These are phyloP conservation scores for Trametes elegans DNA, from an alignment of 768 basidiomycete species.

Conservation along the genomic window DNA sequence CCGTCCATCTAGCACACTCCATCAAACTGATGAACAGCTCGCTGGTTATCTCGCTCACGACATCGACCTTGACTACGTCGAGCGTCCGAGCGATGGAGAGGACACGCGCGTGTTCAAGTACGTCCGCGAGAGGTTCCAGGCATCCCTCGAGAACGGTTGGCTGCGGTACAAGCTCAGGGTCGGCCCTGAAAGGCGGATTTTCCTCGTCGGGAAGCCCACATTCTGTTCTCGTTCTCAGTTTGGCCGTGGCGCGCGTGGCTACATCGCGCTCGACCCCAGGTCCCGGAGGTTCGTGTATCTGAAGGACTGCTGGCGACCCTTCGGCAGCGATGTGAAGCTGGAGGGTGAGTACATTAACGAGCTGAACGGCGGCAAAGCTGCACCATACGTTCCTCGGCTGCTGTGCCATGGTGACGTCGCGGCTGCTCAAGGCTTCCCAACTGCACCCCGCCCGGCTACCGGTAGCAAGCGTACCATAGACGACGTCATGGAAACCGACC, in stretches of 20 bases:
- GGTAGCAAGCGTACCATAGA: too few relatives aligned
- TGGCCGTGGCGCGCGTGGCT: constrained; percentile 5
- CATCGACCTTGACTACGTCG: too few relatives aligned
- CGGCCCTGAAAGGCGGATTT: not conserved
- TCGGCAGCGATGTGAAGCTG: not conserved
- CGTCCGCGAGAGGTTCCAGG: not conserved
- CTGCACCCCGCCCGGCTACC: too few relatives aligned
- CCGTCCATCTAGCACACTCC: too few relatives aligned
- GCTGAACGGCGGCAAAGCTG: not conserved
- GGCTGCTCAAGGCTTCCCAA: too few relatives aligned
- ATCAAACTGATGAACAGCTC: too few relatives aligned
- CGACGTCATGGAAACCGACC: too few relatives aligned
- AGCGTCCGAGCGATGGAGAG: not conserved
- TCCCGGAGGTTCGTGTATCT: constrained; percentile 5
- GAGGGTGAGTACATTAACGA: not conserved
- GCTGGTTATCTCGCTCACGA: too few relatives aligned
- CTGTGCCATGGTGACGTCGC: too few relatives aligned
- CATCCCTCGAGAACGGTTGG: not conserved
- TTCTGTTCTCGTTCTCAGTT: not conserved
- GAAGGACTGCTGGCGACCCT: constrained; percentile 17
- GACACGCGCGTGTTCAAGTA: not conserved
- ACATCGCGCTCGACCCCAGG: constrained; percentile 14
- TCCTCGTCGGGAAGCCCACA: not conserved
- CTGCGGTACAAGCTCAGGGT: not conserved
- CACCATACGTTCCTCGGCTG: too few relatives aligned